These are phyloP conservation scores for Phialophora chinensis DNA, from an alignment of 2,329 filamentous ascomycete genomes.

Conservation along the genomic window DNA sequence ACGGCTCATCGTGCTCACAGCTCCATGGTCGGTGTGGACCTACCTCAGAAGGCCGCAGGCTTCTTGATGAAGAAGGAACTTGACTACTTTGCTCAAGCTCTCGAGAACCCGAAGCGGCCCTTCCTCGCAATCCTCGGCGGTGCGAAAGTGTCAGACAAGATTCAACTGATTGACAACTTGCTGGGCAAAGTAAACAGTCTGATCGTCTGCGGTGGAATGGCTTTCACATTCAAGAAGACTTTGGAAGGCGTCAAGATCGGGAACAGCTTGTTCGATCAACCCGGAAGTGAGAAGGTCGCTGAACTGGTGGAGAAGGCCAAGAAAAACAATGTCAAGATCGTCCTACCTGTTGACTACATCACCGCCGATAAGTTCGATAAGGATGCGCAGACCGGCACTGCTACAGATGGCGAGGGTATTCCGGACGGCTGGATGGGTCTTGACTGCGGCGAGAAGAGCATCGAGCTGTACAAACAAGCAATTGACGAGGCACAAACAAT, in stretches of 20 bases:
- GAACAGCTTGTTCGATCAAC: slow-evolving; percentile 89
- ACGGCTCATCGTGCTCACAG: slow-evolving; percentile 98
- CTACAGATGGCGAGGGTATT: slow-evolving; percentile 86
- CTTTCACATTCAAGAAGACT: slow-evolving; percentile 99
- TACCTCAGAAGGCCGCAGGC: slow-evolving; percentile 94
- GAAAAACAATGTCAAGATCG: slow-evolving; percentile 93
- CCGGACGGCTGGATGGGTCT: slow-evolving; percentile 98
- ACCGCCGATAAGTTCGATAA: slow-evolving; percentile 93
- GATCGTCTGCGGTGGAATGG: slow-evolving; percentile 97
- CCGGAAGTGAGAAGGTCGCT: slow-evolving; percentile 87
- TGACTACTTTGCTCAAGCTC: slow-evolving; percentile 97
- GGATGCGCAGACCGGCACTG: slow-evolving; percentile 79
- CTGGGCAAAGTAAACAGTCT: slow-evolving; percentile 97
- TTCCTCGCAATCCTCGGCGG: slow-evolving; percentile 99
- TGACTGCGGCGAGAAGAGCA: slow-evolving; percentile 87
- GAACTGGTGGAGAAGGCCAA: slow-evolving; percentile 93
- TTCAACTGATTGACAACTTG: slow-evolving; percentile 98
- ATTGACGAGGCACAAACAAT: slow-evolving; percentile 92
- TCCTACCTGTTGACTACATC: slow-evolving; percentile 92
- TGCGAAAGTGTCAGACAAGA: slow-evolving; percentile 99
- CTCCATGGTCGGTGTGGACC: slow-evolving; percentile 96
- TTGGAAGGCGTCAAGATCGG: slow-evolving; percentile 89
- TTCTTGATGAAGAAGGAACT: slow-evolving; percentile 99
- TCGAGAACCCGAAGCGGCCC: slow-evolving; percentile 89
- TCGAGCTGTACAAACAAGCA: slow-evolving; percentile 84